Evolutionary conservation across 768 basidiomycete genomes (phyloP).

Genomic region (Pleurotus djamor): DNA sequence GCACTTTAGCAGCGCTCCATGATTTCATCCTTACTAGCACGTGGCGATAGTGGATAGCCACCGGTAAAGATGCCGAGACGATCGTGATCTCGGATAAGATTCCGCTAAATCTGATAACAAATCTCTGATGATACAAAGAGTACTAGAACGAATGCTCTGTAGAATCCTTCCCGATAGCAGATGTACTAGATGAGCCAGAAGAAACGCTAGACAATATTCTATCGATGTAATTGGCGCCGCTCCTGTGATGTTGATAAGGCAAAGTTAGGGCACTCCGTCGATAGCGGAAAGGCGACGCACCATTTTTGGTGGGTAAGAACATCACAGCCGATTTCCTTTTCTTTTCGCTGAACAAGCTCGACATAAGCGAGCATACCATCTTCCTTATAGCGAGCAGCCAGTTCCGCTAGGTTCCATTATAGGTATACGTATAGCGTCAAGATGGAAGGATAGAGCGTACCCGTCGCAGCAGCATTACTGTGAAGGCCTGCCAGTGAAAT

Average conservation of each 20-base stretch:
- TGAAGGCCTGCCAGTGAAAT: conserved; percentile 92
- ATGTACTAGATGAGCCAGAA: conserved; percentile 87
- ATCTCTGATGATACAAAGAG: not conserved
- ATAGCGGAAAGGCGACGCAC: conserved; percentile 32
- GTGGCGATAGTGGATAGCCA: not conserved
- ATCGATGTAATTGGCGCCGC: conserved; percentile 90
- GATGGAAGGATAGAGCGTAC: conserved; percentile 32
- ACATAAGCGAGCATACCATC: conserved; percentile 96
- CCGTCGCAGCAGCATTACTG: conserved; percentile 74
- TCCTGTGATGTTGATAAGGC: conserved; percentile 44
- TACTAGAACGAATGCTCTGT: conserved; percentile 81
- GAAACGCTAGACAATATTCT: conserved; percentile 80
- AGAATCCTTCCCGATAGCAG: conserved; percentile 80
- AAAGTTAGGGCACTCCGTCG: no score
- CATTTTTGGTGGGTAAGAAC: conserved; percentile 95
- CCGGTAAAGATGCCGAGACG: not conserved
- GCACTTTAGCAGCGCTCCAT: not conserved
- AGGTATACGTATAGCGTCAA: not conserved
- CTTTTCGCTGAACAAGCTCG: conserved; percentile 82
- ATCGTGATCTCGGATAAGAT: not conserved
- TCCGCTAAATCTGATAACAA: not conserved
- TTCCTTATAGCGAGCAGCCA: conserved; percentile 75
- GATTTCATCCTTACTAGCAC: not conserved
- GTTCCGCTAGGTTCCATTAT: conserved; percentile 52
- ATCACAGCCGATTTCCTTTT: conserved; percentile 86